Base-by-base conservation (phyloP, 306 rosid genomes). In the Castanea crenata region DNA sequence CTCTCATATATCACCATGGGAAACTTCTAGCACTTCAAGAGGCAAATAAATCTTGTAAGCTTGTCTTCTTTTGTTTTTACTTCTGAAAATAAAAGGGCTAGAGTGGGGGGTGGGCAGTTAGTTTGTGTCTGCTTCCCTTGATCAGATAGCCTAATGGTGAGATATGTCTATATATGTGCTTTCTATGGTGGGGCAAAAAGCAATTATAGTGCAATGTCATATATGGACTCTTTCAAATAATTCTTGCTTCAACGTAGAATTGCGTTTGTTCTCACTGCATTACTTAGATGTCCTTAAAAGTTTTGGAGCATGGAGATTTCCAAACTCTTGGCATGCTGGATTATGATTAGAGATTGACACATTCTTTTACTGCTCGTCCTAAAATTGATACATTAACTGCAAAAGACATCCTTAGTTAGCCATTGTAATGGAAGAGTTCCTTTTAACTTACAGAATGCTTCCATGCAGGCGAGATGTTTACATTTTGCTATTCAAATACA, bases 291-390 rank as follows among this genome's bases (percentile, higher is more conserved):
- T 85, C 78, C 78, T 94, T 76, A 90, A 92, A 92, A 87, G 97
- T 94, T 71, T 79, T 94, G 80, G 98, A 92, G 87, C 96, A 94
- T 80, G 98, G 96, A 74, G 97, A 94, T 86, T 74, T 94, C 81
- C 98, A 92, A 71, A 94, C 98, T 25, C 91, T 92, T 74, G 97
- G 98, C 68, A 10, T 94, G 85, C 77, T 94, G 83, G 98, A 92
- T 83, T 94, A 92, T 86, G 94, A 94, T 90, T 90, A 90, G 89
- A 89, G 97, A 91, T 83, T 94, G 87, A 71, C 83, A 20, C 98
- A 94, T 84, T 81, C 91, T 52, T 92, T 94, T 88, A 92, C 97
- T 68, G 96, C 98, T 83, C 97, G 92, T 87, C 98, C 98, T 65
- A 94, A 94, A 87, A 93, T 94, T 86, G 98, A 92, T 61, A 96